Conservation (phyloP, 1,284 basidiomycete species). For the Filobasidium uniguttulatum region DNA sequence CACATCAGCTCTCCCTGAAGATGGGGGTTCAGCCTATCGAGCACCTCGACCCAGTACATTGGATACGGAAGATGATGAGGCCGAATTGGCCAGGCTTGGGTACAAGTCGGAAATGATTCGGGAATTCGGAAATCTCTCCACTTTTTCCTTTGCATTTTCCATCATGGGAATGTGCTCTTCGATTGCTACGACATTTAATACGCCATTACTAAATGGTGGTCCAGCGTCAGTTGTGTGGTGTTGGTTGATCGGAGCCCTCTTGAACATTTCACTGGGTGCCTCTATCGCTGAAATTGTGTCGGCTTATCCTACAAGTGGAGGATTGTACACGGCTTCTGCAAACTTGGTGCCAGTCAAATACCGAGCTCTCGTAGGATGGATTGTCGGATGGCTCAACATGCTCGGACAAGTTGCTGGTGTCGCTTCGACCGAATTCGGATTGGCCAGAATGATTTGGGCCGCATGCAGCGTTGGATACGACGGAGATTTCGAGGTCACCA, state of each 20-base stretch:
- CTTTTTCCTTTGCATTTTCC: constrained; percentile 27
- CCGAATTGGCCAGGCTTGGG: constrained; percentile 11
- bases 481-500: constrained; percentile 28
- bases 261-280: constrained; percentile 24
- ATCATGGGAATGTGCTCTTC: constrained; percentile 22
- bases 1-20: too few relatives aligned
- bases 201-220: constrained; percentile 23
- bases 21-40: too few relatives aligned
- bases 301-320: constrained; percentile 31
- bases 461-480: constrained; percentile 25
- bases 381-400: constrained; percentile 74
- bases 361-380: constrained; percentile 35
- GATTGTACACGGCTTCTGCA: constrained; percentile 22
- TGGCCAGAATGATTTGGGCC: constrained; percentile 66
- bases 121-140: constrained; percentile 31
- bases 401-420: constrained; percentile 46
- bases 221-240: constrained; percentile 29
- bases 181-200: constrained; percentile 30
- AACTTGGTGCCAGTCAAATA: constrained; percentile 18
- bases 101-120: constrained; percentile 28
- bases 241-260: constrained; percentile 27
- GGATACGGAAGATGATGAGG: constrained; percentile 11
- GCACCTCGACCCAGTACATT: too few relatives aligned
- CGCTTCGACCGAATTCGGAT: constrained; percentile 61
- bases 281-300: constrained; percentile 29